phyloP scores from a whole-genome alignment of 768 basidiomycete genomes.

The Trametes maxima region DNA sequence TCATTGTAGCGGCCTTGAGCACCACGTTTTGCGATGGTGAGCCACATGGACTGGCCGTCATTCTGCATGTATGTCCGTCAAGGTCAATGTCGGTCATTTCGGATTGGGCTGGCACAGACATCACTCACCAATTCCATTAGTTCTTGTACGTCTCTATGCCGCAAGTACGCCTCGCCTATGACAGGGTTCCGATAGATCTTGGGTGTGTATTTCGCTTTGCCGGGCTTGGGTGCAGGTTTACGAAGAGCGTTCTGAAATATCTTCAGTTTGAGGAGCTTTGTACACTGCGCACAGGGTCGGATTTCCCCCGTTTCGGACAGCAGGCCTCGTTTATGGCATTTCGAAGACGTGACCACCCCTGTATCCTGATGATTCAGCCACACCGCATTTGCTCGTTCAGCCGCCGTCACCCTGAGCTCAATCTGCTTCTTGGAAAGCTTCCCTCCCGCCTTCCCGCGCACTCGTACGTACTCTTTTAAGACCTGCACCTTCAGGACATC shows the following conservation, averaged over 20 bases:
- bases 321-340: background rate
- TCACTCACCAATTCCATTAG: conserved; percentile 9
- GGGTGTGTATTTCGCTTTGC: conserved; percentile 7
- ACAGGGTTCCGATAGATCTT: conserved; percentile 1
- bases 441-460: background rate
- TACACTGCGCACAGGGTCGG: background rate
- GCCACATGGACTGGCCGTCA: background rate
- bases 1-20: background rate
- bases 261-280: background rate
- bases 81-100: background rate
- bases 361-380: background rate
- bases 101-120: too few species aligned
- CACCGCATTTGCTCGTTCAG: background rate
- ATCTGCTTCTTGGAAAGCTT: background rate
- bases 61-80: background rate
- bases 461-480: background rate
- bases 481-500: background rate
- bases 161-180: conserved; percentile 3
- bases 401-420: background rate
- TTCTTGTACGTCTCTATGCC: background rate
- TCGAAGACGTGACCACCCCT: background rate
- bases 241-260: background rate
- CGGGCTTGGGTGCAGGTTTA: background rate
- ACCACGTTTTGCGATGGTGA: background rate
- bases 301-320: background rate